Conservation (phyloP, 805 yeast species). For the Debaryomyces castellii region DNA sequence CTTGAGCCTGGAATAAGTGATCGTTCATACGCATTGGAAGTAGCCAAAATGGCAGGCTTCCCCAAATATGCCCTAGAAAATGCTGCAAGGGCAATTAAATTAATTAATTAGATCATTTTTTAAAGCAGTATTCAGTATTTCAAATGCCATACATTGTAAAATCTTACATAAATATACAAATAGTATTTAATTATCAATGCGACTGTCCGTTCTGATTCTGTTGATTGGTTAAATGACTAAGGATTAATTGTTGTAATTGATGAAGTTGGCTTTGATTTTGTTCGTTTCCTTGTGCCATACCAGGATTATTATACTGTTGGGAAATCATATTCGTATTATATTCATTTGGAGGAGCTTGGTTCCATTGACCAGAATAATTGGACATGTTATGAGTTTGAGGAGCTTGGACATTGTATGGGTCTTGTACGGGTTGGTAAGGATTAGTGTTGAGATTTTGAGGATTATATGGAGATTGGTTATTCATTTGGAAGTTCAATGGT, state of each 20-base stretch:
- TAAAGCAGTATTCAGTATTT: no score
- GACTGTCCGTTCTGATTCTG: slow-evolving; percentile 9
- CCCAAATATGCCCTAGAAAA: slow-evolving; percentile 56
- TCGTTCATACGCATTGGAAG: slow-evolving; percentile 72
- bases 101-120: slow-evolving; percentile 6
- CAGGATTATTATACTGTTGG: not conserved
- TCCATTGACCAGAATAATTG: not conserved
- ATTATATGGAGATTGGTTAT: not conserved
- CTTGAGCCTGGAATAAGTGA: slow-evolving; percentile 67
- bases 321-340: not conserved
- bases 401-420: not conserved
- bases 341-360: not conserved
- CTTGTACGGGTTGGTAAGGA: not conserved
- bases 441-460: not conserved
- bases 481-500: not conserved
- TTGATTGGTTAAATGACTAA: slow-evolving; percentile 18
- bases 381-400: no score
- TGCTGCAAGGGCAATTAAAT: slow-evolving; percentile 40
- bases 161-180: not conserved
- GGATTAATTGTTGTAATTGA: slow-evolving; percentile 17
- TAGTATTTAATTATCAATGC: not conserved
- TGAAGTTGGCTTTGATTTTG: slow-evolving; percentile 9
- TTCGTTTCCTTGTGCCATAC: not conserved
- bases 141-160: slow-evolving; percentile 4
- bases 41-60: slow-evolving; percentile 78